phyloP scores from a whole-genome alignment of 2,329 filamentous ascomycete genomes.

The Sclerotinia sclerotiorum region DNA sequence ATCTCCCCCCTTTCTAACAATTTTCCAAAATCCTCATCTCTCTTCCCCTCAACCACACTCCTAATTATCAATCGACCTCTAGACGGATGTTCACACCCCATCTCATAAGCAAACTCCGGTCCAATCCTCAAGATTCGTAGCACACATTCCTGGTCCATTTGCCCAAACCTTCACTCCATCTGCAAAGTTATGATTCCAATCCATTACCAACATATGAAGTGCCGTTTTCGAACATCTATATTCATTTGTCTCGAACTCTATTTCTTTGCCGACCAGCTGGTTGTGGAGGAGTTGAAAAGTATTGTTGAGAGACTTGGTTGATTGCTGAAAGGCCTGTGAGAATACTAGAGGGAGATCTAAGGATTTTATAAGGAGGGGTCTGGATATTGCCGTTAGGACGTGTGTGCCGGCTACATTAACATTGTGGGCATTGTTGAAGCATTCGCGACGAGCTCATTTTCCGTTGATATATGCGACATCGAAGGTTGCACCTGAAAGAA shows the following conservation, averaged over 20 bases:
- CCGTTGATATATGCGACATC: conserved; percentile 39
- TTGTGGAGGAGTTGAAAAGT: conserved; percentile 28
- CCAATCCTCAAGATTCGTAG: conserved; percentile 46
- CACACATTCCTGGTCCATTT: conserved; percentile 50
- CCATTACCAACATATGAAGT: conserved; percentile 51
- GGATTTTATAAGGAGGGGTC: conserved; percentile 45
- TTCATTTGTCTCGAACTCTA: conserved; percentile 33
- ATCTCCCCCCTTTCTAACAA: conserved; percentile 34
- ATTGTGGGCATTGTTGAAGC: conserved; percentile 36
- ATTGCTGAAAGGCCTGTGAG: conserved; percentile 46
- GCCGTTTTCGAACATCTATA: conserved; percentile 48
- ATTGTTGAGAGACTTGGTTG: conserved; percentile 33
- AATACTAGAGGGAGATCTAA: conserved; percentile 49
- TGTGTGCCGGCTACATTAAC: conserved; percentile 41
- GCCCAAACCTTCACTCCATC: conserved; percentile 54
- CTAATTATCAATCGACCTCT: conserved; percentile 44
- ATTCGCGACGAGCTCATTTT: conserved; percentile 35
- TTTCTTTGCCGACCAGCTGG: conserved; percentile 46
- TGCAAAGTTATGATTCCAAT: conserved; percentile 47
- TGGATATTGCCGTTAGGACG: conserved; percentile 39
- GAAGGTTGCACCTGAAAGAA: conserved; percentile 31
- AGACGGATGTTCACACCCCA: conserved; percentile 40
- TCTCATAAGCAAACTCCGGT: conserved; percentile 26
- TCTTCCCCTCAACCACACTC: conserved; percentile 45
- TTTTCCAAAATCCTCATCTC: conserved; percentile 46